These are phyloP conservation scores for Penicillium fimorum DNA, from an alignment of 495 filamentous ascomycete genomes.

Conservation along the genomic window DNA sequence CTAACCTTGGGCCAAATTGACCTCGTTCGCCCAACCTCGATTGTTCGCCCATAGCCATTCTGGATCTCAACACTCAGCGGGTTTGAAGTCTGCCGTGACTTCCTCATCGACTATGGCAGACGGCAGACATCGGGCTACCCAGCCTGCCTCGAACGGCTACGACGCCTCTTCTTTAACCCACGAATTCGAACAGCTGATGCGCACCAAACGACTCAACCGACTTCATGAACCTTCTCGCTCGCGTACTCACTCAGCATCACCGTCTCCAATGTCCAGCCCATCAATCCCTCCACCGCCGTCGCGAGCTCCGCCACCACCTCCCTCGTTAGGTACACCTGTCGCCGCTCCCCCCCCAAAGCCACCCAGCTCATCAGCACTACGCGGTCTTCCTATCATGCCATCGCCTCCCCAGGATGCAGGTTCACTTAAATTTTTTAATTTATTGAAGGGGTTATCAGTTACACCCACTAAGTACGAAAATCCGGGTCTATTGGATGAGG, in stretches of 20 bases:
- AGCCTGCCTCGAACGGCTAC: slow-evolving; percentile 35
- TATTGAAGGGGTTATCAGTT: slow-evolving; percentile 74
- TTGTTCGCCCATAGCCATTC: slow-evolving; percentile 12
- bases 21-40: slow-evolving; percentile 13
- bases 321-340: slow-evolving; percentile 37
- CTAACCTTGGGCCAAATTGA: slow-evolving; percentile 17
- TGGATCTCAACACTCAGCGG: slow-evolving; percentile 19
- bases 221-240: slow-evolving; percentile 59
- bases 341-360: slow-evolving; percentile 43
- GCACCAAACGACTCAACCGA: slow-evolving; percentile 74
- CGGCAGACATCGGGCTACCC: slow-evolving; percentile 35
- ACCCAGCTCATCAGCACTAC: slow-evolving; percentile 51
- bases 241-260: slow-evolving; percentile 53
- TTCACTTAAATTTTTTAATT: slow-evolving; percentile 79
- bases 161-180: slow-evolving; percentile 52
- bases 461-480: slow-evolving; percentile 96
- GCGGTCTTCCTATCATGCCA: slow-evolving; percentile 78
- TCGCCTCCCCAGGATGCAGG: slow-evolving; percentile 70
- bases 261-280: slow-evolving; percentile 32
- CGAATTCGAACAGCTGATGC: slow-evolving; percentile 76
- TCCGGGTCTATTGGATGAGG: slow-evolving; percentile 92
- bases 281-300: slow-evolving; percentile 45
- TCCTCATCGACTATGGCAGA: slow-evolving; percentile 41
- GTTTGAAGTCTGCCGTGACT: slow-evolving; percentile 27
- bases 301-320: slow-evolving; percentile 39